Evolutionary conservation across 2,329 filamentous ascomycete genomes (phyloP), one percentile per base, ranked within the genome.

Genomic region (Phialophora macrospora): DNA sequence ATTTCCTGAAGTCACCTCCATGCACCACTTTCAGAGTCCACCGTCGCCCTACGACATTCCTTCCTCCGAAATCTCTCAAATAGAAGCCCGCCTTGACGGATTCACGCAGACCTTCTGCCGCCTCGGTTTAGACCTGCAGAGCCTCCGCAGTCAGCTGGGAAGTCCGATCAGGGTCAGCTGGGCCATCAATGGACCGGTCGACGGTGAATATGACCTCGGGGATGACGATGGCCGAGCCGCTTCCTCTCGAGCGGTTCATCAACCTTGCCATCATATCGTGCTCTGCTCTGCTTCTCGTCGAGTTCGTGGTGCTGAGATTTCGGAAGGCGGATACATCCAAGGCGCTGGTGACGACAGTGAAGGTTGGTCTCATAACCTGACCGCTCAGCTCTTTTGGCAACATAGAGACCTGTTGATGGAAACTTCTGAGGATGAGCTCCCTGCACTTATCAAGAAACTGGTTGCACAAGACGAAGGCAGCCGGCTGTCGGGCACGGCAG

Each of bases 291-390:
- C 92, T 12, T 97, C 92, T 1, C 85, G 88, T 34, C 84, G 90
- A 17, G 88, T 93, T 0, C 79, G 80, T 1, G 90, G 88, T 12
- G 87, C 85, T 2, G 91, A 94, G 75, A 82, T 86, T 71, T 86
- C 86, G 30, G 88, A 90, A 74, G 86, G 85, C 2, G 88, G 88
- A 5, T 99, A 99, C 74, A 90, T 99, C 65, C 95, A 98, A 78
- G 95, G 95, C 58, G 94, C 94, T 0, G 95, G 90, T 1, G 95
- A 99, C 77, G 95, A 99, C 76, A 92, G 90, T 12, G 95, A 99
- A 81, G 92, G 91, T 71, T 99, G 95, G 95, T 90, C 93, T 1
- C 80, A 85, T 60, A 92, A 92, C 0, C 84, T 98, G 17, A 95
- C 91, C 0, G 87, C 94, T 0, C 76, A 80, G 0, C 69, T 94